phyloP scores from a whole-genome alignment of 306 rosid species.

The Herpetospermum pedunculosum region DNA sequence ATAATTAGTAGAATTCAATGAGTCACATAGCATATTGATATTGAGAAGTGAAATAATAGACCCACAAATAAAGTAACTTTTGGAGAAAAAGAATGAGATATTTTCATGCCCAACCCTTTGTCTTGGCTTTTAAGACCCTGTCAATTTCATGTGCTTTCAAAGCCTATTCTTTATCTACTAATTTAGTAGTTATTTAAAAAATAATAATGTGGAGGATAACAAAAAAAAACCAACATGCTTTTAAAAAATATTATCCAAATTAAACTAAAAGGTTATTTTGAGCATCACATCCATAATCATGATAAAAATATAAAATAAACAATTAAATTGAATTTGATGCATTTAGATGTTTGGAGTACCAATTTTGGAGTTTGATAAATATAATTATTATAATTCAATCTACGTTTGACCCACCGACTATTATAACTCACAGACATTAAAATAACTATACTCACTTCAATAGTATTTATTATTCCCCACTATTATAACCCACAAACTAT shows the following conservation, averaged over 20 bases:
- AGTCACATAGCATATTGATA: neutral
- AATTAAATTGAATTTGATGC: no score
- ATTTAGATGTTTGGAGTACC: no score
- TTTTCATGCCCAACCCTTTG: neutral
- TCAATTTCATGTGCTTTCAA: neutral
- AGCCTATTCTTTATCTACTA: neutral
- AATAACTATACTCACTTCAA: no score
- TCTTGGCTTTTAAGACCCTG: neutral
- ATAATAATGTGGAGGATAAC: neutral
- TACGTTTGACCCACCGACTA: no score
- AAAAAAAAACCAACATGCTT: neutral
- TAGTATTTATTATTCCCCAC: no score
- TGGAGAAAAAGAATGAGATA: neutral
- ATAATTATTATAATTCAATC: no score
- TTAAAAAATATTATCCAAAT: neutral
- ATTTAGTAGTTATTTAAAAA: neutral
- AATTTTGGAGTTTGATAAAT: no score
- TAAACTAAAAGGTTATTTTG: no score
- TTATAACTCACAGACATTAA: no score
- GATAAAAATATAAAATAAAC: neutral
- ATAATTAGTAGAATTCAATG: no score
- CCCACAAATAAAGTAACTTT: neutral
- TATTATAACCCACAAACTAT: no score
- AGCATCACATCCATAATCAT: neutral
- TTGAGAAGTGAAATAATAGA: neutral